phyloP scores from a whole-genome alignment of 73 alveolate species.

The Breviolum minutum region DNA sequence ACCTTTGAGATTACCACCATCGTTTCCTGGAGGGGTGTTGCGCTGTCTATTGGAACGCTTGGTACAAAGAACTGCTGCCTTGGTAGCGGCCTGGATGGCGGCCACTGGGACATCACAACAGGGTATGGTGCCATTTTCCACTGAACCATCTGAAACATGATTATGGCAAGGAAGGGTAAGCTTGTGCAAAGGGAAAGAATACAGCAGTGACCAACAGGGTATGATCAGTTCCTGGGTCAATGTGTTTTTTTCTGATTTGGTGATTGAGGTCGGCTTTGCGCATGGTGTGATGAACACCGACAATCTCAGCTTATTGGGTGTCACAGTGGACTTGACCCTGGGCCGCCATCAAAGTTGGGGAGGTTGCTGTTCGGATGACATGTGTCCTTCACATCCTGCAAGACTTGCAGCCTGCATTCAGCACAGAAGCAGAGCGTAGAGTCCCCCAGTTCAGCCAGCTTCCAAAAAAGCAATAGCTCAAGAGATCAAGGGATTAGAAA shows the following conservation, averaged over 20 bases:
- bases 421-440: no score
- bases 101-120: background rate
- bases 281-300: constrained; percentile 91
- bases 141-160: no score
- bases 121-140: no score
- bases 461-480: no score
- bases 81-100: constrained; percentile 89
- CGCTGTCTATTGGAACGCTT: constrained; percentile 52
- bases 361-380: background rate
- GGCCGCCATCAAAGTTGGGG: background rate
- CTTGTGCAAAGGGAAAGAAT: no score
- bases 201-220: background rate
- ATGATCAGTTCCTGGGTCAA: background rate
- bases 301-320: constrained; percentile 67
- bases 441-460: no score
- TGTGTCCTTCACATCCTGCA: no score
- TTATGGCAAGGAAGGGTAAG: no score
- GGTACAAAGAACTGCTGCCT: constrained; percentile 48
- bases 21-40: background rate
- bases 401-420: no score
- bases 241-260: background rate
- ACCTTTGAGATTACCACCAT: no score
- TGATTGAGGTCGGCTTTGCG: constrained; percentile 69
- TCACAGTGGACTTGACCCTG: constrained; percentile 34
- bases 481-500: no score